Evolutionary conservation across 768 basidiomycete genomes (phyloP), one percentile per base, ranked within the genome.

Genomic region (Lactifluus subvellereus): DNA sequence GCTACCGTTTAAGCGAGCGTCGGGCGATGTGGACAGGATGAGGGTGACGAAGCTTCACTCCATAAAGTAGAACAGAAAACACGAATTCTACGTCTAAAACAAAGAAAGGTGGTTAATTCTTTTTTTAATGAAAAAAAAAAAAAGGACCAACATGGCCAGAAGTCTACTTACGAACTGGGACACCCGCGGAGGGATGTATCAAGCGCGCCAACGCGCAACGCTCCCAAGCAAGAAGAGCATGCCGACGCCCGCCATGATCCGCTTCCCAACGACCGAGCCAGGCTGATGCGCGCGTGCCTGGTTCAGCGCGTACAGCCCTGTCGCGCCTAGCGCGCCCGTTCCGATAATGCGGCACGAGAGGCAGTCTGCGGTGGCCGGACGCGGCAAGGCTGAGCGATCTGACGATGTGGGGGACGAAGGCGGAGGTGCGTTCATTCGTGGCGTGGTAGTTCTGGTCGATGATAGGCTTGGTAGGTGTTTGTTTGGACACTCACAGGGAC

Each of bases 321-420:
- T 80, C 4, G 80, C 80, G 22, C 79, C 82, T 6, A 90, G 79
- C 2, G 85, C 83, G 35, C 77, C 83, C 0, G 87, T 81, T 20
- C 88, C 88, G 45, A 88, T 80, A 58, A 90, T 75, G 47, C 82
- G 82, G 71, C 89, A 91, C 1, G 85, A 79, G n/a, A 88, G 68
- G 64, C 88, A 91, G 47, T 89, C 86, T 52, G 27, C 45, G 11
- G 57, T 37, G 8, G 52, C 14, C 16, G 30, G 45, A 22, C 16
- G 59, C 16, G 22, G n/a, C 9, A 49, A 40, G 5, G 32, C 4
- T 9, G 32, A 50, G 20, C 14, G 16, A 40, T 20, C n/a, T 3
- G 50, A 27, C 14, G 40, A 33, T 5, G 18, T 32, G 0, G 27
- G 40, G 11, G 47, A 9, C 8, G 45, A 10, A 6, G 20, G 45